These are phyloP conservation scores for Trichosporon inkin DNA, from an alignment of 1,284 basidiomycete genomes.

Conservation along the genomic window DNA sequence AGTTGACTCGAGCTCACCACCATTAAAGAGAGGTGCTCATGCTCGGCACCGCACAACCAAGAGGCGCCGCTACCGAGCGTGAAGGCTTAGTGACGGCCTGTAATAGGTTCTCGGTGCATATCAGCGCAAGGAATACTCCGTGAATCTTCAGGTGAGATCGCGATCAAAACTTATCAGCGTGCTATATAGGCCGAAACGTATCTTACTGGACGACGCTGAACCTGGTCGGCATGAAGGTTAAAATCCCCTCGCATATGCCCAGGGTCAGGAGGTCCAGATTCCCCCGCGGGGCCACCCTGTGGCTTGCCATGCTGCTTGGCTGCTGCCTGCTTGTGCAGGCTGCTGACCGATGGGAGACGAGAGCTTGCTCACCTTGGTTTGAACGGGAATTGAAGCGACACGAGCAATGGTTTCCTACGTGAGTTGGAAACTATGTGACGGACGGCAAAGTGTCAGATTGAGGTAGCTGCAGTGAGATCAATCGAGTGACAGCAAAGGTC, in stretches of 20 bases:
- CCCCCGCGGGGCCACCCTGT: slow-evolving; percentile 8
- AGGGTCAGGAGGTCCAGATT: background rate
- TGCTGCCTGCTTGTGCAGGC: background rate
- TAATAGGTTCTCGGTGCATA: slow-evolving; percentile 7
- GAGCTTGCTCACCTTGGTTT: background rate
- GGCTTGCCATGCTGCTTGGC: background rate
- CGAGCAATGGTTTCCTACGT: too few relatives aligned
- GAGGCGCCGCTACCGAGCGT: background rate
- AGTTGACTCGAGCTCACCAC: background rate
- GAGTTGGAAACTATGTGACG: too few relatives aligned
- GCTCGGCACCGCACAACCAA: background rate
- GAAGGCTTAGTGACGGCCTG: background rate
- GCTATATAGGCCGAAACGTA: background rate
- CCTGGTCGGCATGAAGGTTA: background rate
- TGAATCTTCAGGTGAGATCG: background rate
- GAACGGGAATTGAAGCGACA: too few relatives aligned
- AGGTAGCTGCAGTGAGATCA: too few relatives aligned
- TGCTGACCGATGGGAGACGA: background rate
- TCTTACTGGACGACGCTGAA: background rate
- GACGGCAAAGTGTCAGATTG: too few relatives aligned
- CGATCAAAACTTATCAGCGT: slow-evolving; percentile 1
- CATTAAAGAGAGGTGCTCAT: background rate
- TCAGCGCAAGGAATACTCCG: slow-evolving; percentile 2
- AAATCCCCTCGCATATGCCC: background rate
- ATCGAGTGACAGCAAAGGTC: too few relatives aligned